Percentiles rank a stretch among this genome's conserved stretches.
Conservation (phyloP, 805 yeast species). For the Candida rishiriensis region DNA sequence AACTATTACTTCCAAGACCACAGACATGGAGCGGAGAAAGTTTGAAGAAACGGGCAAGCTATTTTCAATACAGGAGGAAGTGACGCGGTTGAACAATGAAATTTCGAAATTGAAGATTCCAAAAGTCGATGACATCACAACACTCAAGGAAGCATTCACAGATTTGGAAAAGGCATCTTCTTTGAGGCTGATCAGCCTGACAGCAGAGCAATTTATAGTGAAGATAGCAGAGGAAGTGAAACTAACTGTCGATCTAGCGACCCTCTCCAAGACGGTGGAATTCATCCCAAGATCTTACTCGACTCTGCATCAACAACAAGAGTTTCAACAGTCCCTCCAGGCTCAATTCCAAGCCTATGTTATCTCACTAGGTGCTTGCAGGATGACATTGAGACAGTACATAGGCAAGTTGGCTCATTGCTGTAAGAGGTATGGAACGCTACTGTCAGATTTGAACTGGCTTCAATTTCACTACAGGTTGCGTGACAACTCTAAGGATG, state of each 20-base stretch:
- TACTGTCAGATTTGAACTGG: too few species aligned
- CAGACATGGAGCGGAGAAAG: background rate
- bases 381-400: too few species aligned
- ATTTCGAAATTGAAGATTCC: conserved; percentile 14
- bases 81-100: conserved; percentile 2
- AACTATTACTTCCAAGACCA: too few species aligned
- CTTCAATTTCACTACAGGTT: too few species aligned
- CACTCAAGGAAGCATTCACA: conserved; percentile 9
- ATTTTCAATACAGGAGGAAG: conserved; percentile 1
- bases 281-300: background rate
- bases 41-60: background rate
- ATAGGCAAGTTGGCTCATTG: too few species aligned
- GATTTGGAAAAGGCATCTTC: conserved; percentile 7
- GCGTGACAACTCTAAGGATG: too few species aligned
- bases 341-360: too few species aligned
- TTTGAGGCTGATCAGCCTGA: conserved; percentile 9
- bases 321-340: background rate
- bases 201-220: background rate
- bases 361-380: too few species aligned
- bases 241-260: background rate
- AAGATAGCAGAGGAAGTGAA: background rate
- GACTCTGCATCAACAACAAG: background rate
- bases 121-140: conserved; percentile 9
- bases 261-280: background rate
- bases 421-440: too few species aligned